Base-by-base conservation (phyloP, 192 early-diverging fungal genomes). In the Lunasporangiospora selenospora region DNA sequence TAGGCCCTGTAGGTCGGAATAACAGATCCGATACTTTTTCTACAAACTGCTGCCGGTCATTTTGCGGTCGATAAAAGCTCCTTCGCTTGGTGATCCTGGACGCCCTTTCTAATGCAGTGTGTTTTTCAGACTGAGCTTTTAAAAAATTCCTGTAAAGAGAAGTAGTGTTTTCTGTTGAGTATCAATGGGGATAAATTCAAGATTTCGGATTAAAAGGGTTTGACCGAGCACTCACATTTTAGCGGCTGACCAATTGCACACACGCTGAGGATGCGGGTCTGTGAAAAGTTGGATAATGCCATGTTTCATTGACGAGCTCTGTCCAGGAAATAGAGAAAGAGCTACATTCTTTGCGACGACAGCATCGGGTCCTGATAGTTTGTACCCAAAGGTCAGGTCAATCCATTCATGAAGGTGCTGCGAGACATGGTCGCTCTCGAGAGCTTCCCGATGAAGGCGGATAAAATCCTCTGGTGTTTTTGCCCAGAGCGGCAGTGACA, bases 361-460 rank as follows among this genome's bases (percentile, higher is more conserved):
- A 2, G 92, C 92, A 19, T 85, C 86, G 58, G 87, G 85, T 0
- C 93, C 94, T 0, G 87, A 87, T 46, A 95, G 83, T 61, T 90
- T 90, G 61, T 86, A 93, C 23, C 94, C 94, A 83, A 93, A 96
- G 0, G 92, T 94, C 29, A 96, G 67, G 69, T 96, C 92, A 40
- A 95, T 92, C 94, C 94, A 96, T 44, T 86, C 71, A 59, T 96
- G 90, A 15, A 96, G 56, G 39, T 92, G 81, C 1, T 67, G 62
- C 0, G 91, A 92, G 1, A 95, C 93, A 69, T 89, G 87, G 11
- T 93, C 88, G 30, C 87, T 78, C 58, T 89, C 87, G 6, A 89
- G 65, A 0, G 90, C 90, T 40, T 90, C 84, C 19, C 92, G 86
- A 61, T 97, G 92, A 45, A 89, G 88, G 18, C 78, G 66, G 38